Base-by-base conservation (phyloP, 139 green algal species). In the Mychonastes homosphaera region DNA sequence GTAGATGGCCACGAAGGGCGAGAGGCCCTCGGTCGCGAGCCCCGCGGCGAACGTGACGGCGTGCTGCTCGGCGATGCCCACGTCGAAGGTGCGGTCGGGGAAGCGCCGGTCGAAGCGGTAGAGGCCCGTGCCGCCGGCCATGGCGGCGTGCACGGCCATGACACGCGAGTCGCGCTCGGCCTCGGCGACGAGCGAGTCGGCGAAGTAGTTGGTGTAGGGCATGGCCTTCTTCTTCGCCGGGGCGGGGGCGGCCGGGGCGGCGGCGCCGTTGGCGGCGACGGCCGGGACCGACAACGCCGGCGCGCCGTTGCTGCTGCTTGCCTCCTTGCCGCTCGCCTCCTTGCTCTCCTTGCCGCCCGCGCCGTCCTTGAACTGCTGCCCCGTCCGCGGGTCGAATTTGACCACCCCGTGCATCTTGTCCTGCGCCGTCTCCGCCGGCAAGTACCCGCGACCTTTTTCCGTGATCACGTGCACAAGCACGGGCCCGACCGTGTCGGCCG, bases 41-140 rank as follows among this genome's bases (percentile, higher is more conserved):
- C 93, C 93, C 3, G 91, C 89, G 0, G 89, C 84, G 79, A 98
- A 97, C 3, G 89, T 97, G 2, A 97, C 87, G 9, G 85, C 86
- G 65, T 98, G 91, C 84, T 99, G 93, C 78, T 99, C 93, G 2
- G 92, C 92, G 62, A 99, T 99, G 67, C 93, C 93, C 10, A 97
- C 92, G 56, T 99, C 93, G 63, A 92, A 98, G 39, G 84, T 87
- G 23, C 92, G 82, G 33, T 92, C 86, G 0, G 84, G 83, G 72
- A 88, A 95, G 40, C 58, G 57, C 67, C 86, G 82, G 69, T 87
- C 71, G 70, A 83, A 83, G 59, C 73, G 55, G 63, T 77, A 86
- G 23, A 86, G 34, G 40, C 75, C 84, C 26, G 63, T 99, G 43
- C 93, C 93, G 16, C 93, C 93, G 13, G 91, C 93, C 93, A 99